A percentile compares a stretch with the other conserved stretches of the same genome.
These are phyloP conservation scores for Scheffersomyces cryptocercus DNA, from an alignment of 1,139 yeast genomes.

Conservation along the genomic window DNA sequence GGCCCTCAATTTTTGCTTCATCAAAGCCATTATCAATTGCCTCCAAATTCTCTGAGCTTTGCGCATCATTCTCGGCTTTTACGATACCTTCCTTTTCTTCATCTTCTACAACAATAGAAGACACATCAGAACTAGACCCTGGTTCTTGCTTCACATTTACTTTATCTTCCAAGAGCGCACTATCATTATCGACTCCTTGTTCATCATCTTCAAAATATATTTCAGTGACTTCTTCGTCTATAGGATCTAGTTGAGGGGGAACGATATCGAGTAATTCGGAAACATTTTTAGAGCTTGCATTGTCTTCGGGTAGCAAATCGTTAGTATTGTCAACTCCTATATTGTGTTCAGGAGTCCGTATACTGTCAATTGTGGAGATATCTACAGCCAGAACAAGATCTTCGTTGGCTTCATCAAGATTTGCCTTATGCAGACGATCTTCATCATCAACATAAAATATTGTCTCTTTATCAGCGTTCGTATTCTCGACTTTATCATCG, in stretches of 20 bases:
- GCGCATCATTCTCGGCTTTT: neutral
- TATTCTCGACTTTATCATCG: constrained; percentile 4
- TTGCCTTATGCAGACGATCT: constrained; percentile 2
- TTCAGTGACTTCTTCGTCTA: too few relatives aligned
- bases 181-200: too few relatives aligned
- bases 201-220: too few relatives aligned
- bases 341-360: too few relatives aligned
- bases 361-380: neutral
- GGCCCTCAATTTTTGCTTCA: constrained; percentile 6
- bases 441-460: neutral
- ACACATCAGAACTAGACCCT: neutral
- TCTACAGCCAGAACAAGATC: neutral
- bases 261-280: too few relatives aligned
- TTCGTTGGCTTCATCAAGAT: constrained; percentile 1
- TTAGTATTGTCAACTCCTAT: too few relatives aligned
- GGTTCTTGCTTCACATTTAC: too few relatives aligned
- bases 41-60: neutral
- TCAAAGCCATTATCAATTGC: constrained; percentile 2
- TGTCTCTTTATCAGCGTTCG: constrained; percentile 6
- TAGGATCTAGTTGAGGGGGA: too few relatives aligned
- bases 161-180: too few relatives aligned
- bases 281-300: too few relatives aligned
- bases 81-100: neutral
- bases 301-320: too few relatives aligned
- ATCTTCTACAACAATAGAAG: neutral